Base-by-base conservation (phyloP, 2,329 filamentous ascomycete species). In the Triangularia setosa region DNA sequence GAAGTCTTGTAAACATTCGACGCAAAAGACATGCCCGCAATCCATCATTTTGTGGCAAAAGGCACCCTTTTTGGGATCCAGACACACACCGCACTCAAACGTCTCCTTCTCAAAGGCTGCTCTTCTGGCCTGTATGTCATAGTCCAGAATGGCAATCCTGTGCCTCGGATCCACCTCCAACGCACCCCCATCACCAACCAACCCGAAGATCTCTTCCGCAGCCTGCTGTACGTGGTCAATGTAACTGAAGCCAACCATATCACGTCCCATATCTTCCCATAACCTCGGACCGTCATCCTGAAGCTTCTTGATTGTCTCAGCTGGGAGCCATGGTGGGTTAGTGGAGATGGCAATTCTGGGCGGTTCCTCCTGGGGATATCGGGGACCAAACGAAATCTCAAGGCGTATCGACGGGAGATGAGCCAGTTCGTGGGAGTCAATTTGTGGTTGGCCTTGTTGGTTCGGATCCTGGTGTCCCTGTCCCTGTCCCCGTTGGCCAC, bases 1-100 rank as follows among this genome's bases (percentile, higher is more conserved):
- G 70, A 94, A 97, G 71, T 94, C 92, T 67, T 91, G 89, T 2
- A 99, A 81, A 73, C 95, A 99, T n/a, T 86, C 77, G 18, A 89
- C 79, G 75, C 95, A 99, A 73, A 98, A 99, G 40, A 98, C 92
- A 74, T 99, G 94, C 0, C 87, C 87, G 75, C 95, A 99, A 64
- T 89, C 87, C 55, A 90, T 78, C 83, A 98, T 88, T 52, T 87
- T 86, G 78, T 98, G 90, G 75, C 95, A 98, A 11, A 81, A 84
- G 0, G 80, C 77, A 1, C 95, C 95, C 75, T 96, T 97, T 76
- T 97, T 97, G 0, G 93, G 93, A 75, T 98, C 94, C 56, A 97
- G 78, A 73, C 93, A 97, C 57, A 98, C 84, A 1, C 90, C 91
- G 69, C 94, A 98, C 60, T 93, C 87, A 73, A 95, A 97, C 0